phyloP scores from a whole-genome alignment of 2,329 filamentous ascomycete genomes.

The Torrubiella hemipterigena region DNA sequence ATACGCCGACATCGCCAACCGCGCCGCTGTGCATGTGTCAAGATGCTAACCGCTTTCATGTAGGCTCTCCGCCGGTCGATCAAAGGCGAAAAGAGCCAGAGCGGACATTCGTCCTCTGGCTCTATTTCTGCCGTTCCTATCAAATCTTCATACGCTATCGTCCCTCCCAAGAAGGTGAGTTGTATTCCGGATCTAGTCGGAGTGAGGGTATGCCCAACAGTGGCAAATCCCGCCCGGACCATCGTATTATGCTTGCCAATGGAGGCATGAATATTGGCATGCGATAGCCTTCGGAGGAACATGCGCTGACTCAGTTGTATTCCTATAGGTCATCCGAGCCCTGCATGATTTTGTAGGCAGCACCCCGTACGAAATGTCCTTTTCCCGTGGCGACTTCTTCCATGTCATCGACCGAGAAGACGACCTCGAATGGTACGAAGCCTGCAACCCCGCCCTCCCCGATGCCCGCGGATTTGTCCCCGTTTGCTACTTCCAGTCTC shows the following conservation, averaged over 20 bases:
- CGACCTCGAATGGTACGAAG: slow-evolving; percentile 95
- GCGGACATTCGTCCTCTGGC: no score
- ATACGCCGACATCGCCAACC: no score
- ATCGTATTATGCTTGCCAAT: slow-evolving; percentile 1
- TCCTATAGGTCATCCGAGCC: slow-evolving; percentile 81
- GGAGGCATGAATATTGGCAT: not conserved
- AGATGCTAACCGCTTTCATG: slow-evolving; percentile 28
- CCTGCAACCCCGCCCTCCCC: slow-evolving; percentile 84
- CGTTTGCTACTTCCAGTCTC: slow-evolving; percentile 82
- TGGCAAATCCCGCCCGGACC: no score
- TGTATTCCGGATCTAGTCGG: no score
- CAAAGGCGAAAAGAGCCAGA: slow-evolving; percentile 69
- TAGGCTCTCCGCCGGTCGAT: slow-evolving; percentile 78
- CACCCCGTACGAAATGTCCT: slow-evolving; percentile 69
- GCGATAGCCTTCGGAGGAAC: no score
- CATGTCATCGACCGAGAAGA: slow-evolving; percentile 95
- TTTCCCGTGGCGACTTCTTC: slow-evolving; percentile 93
- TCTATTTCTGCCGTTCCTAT: no score
- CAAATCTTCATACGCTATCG: no score
- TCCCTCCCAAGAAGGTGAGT: slow-evolving; percentile 94
- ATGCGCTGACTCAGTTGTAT: not conserved
- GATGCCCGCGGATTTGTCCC: slow-evolving; percentile 85
- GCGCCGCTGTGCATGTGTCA: slow-evolving; percentile 18
- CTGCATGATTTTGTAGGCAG: slow-evolving; percentile 84
- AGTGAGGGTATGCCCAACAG: no score